Conservation (phyloP, 169 alveolate species). For the Cryptosporidium bovis region DNA sequence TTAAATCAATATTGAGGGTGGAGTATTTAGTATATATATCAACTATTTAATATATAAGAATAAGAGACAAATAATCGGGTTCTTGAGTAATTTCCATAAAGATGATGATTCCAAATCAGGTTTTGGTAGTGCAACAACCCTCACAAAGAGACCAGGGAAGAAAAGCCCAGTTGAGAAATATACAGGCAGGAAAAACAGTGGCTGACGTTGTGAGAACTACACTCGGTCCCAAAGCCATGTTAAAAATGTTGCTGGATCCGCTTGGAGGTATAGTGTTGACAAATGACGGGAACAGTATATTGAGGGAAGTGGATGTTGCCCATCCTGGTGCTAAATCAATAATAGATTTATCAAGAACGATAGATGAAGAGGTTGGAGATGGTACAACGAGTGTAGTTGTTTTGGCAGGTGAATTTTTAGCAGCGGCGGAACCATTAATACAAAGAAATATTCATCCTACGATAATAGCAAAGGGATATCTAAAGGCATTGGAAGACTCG, state of each 20-base stretch:
- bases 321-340: conserved; percentile 99
- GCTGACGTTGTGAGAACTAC: conserved; percentile 97
- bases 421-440: conserved; percentile 96
- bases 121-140: conserved; percentile 85
- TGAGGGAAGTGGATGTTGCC: conserved; percentile 97
- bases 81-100: not conserved
- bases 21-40: no score
- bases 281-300: conserved; percentile 97
- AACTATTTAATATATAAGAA: no score
- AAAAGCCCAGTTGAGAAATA: conserved; percentile 86
- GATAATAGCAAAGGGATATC: conserved; percentile 92
- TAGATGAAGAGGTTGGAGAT: conserved; percentile 99
- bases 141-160: conserved; percentile 87
- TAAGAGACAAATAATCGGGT: no score
- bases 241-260: conserved; percentile 99
- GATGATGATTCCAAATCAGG: conserved; percentile 76
- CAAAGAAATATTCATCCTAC: conserved; percentile 97
- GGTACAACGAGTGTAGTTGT: conserved; percentile 99
- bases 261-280: conserved; percentile 99
- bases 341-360: conserved; percentile 96
- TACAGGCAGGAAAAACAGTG: conserved; percentile 96
- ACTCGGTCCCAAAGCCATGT: conserved; percentile 98
- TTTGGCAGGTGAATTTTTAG: conserved; percentile 98
- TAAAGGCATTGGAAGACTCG: conserved; percentile 94
- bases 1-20: no score